These are phyloP conservation scores for Corylus heterophylla DNA, from an alignment of 306 rosid species.

Conservation along the genomic window DNA sequence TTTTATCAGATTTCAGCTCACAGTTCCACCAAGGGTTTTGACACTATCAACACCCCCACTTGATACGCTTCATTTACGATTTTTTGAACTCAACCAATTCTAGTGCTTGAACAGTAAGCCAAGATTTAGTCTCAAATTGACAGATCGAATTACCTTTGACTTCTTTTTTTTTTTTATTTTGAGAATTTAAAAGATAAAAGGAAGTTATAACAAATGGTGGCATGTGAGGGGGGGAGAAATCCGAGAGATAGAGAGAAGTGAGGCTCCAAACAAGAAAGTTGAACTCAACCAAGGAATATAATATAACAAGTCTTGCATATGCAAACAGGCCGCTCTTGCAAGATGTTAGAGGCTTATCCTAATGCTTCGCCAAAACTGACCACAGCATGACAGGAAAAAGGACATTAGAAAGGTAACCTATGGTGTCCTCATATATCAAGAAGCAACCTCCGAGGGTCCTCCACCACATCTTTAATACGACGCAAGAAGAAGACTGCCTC, in stretches of 20 bases:
- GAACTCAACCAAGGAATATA: not conserved
- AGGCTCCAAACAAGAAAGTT: not conserved
- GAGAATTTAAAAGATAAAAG: not conserved
- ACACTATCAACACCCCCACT: not conserved
- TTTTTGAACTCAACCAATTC: no score
- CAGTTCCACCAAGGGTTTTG: no score
- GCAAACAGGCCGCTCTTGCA: conserved; percentile 5
- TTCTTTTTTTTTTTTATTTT: not conserved
- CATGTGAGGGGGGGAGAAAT: no score
- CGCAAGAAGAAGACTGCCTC: conserved; percentile 62
- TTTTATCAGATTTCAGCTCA: no score
- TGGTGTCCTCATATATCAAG: conserved; percentile 42
- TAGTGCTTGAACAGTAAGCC: no score
- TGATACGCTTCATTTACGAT: not conserved
- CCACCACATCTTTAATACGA: conserved; percentile 52
- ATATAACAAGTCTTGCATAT: not conserved
- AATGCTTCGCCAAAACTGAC: no score
- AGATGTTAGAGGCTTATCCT: no score
- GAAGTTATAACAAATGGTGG: not conserved
- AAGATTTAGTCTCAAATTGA: no score
- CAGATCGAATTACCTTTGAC: no score
- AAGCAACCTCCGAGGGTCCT: conserved; percentile 55
- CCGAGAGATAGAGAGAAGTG: not conserved
- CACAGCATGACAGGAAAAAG: no score
- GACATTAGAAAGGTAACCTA: not conserved